Evolutionary conservation across 495 filamentous ascomycete genomes (phyloP), one percentile per base, ranked within the genome.

Genomic region (Filosporella fistucella): DNA sequence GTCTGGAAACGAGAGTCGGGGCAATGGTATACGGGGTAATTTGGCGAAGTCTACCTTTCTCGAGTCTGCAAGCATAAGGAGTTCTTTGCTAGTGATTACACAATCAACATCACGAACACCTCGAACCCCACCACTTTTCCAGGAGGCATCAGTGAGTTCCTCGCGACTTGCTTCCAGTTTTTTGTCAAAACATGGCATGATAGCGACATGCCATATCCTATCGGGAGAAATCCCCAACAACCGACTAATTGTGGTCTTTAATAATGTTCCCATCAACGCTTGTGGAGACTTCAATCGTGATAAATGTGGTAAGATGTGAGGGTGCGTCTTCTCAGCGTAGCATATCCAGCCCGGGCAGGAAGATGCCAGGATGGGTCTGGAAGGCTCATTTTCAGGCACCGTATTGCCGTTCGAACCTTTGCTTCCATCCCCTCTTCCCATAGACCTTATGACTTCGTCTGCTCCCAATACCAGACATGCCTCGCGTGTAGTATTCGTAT

Each of bases 151-250:
- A 2, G 93, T 98, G 26, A 98, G 76, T 62, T 98, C 94, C 60
- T 86, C 85, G 17, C 93, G 82, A 45, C 89, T 93, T 7, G 91
- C 93, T 66, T 98, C 93, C 12, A 98, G 79, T 66, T 98, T 98
- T 69, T 98, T 98, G 68, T 98, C 93, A 62, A 98, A 98, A 63
- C 93, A 98, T 18, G 93, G 93, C 94, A 97, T 97, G 26, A 98
- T 71, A 4, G 89, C 88, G 32, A 96, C 63, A 62, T 96, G 88
- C 88, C 93, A 98, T 62, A 97, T 89, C 40, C 81, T 80, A 47
- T 86, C 84, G 0, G 89, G 84, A 1, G 83, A 64, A 6, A 95
- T 75, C 10, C 81, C 78, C 33, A 89, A 70, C 32, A 67, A 72
- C 50, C 78, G 80, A 62, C 82, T 86, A 16, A 98, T 63, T 8